Evolutionary conservation across 495 filamentous ascomycete genomes (phyloP), one percentile per base, ranked within the genome.

Genomic region (Daldinia childiae): DNA sequence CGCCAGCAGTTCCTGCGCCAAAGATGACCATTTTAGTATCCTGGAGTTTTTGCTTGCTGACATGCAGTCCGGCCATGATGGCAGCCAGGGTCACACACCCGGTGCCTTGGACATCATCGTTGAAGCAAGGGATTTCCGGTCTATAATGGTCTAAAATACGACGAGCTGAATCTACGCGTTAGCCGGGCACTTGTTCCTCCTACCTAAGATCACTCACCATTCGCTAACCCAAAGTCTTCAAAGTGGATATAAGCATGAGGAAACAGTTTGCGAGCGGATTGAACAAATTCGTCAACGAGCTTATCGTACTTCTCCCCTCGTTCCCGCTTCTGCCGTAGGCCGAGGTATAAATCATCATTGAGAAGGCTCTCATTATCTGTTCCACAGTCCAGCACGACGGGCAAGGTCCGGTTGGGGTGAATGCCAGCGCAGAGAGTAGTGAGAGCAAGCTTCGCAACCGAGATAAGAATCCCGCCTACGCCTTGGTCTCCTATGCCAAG

Each of bases 401-500:
- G 92, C 0, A 96, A 79, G 34, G 92, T 92, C 52, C 93, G 82
- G 29, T 89, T 88, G 12, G 93, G 93, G 77, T 95, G 90, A 34
- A 97, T 90, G 0, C 93, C 94, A 38, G 90, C 93, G 78, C 94
- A 97, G 0, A 95, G 76, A 0, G 94, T 95, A 38, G 91, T 93
- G 34, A 97, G 81, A 6, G 90, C 90, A 14, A 97, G 81, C 75
- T 97, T 97, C 3, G 93, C 93, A 1, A 93, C 84, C 3, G 90
- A 92, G 58, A 97, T 97, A 15, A 95, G 80, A 58, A 97, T 92
- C 6, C 90, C 93, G 14, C 94, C 94, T 4, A 92, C 91, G n/a
- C 94, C 93, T 78, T 97, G 93, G 74, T 97, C 93, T 2, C 93
- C 94, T 61, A 97, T 95, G 0, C 93, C 93, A 6, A 97, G 86